Evolutionary conservation across 2,329 filamentous ascomycete genomes (phyloP).

Genomic region (Hirsutella rhossiliensis): DNA sequence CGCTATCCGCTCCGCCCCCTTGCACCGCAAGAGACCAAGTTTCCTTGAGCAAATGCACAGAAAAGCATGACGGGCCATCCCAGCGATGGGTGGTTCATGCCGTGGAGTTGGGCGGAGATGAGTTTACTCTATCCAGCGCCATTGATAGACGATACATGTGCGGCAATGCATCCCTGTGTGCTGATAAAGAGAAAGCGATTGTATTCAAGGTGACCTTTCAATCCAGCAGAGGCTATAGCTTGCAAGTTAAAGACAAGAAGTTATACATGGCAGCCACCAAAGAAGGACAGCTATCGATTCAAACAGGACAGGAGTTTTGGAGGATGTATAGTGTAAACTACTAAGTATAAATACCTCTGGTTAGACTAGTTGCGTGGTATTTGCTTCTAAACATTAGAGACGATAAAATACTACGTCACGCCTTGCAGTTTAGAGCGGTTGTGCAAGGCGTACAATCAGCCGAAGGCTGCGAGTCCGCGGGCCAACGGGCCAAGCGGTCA

Average conservation of each 20-base stretch:
- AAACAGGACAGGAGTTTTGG: not conserved
- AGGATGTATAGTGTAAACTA: constrained; percentile 5
- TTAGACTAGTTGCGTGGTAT: too few relatives aligned
- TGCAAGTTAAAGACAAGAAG: constrained; percentile 4
- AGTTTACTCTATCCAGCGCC: constrained; percentile 15
- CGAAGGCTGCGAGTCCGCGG: too few relatives aligned
- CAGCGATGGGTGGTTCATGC: constrained; percentile 41
- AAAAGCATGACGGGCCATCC: constrained; percentile 21
- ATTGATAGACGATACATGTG: constrained; percentile 11
- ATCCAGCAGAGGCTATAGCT: constrained; percentile 8
- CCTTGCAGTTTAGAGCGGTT: too few relatives aligned
- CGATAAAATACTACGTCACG: not conserved
- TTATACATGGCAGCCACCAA: constrained; percentile 1
- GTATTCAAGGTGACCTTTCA: constrained; percentile 9
- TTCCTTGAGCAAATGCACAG: not conserved
- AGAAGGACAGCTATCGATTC: not conserved
- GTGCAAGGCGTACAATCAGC: too few relatives aligned
- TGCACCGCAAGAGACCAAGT: constrained; percentile 13
- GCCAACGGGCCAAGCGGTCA: too few relatives aligned
- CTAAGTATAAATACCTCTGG: not conserved
- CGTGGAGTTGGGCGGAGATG: constrained; percentile 10
- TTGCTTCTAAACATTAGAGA: too few relatives aligned
- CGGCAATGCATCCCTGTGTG: constrained; percentile 1
- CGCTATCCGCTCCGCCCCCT: constrained; percentile 21
- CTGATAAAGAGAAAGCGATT: constrained; percentile 1